Percentiles rank a stretch among this genome's conserved stretches.
These are phyloP conservation scores for Setaria viridis DNA, from an alignment of 202 grass and related monocot genomes.

Conservation along the genomic window DNA sequence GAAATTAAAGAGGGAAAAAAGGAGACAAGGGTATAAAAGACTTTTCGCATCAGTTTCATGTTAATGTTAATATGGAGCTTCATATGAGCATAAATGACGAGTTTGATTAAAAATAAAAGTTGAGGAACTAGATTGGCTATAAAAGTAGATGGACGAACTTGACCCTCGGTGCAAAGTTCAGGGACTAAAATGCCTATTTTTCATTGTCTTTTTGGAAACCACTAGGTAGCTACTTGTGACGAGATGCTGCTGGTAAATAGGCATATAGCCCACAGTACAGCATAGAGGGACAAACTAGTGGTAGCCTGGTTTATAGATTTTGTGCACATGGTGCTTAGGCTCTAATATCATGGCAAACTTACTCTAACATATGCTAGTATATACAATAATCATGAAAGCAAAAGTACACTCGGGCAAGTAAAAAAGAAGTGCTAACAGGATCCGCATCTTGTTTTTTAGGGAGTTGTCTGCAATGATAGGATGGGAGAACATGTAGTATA, in stretches of 20 bases:
- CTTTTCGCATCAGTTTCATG: too few species aligned
- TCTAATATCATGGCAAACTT: conserved; percentile 25
- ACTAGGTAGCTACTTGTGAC: not conserved
- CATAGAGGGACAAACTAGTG: conserved; percentile 29
- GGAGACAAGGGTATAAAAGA: too few species aligned
- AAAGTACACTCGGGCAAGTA: conserved; percentile 5
- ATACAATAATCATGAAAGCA: not conserved
- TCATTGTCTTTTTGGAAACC: not conserved
- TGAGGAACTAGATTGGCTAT: too few species aligned
- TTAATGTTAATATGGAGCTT: too few species aligned
- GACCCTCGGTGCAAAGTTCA: too few species aligned
- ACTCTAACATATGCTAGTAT: not conserved
- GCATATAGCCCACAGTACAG: conserved; percentile 18
- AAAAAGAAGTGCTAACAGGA: conserved; percentile 32
- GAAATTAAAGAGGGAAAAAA: too few species aligned
- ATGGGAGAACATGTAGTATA: conserved; percentile 5
- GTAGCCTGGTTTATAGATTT: conserved; percentile 31
- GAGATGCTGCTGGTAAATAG: conserved; percentile 12
- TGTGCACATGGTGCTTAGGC: conserved; percentile 16
- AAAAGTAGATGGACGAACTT: too few species aligned
- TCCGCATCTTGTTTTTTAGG: conserved; percentile 46
- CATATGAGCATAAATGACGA: too few species aligned
- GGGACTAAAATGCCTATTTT: too few species aligned
- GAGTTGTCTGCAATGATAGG: conserved; percentile 25
- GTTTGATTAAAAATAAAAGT: too few species aligned